These are phyloP conservation scores for Amoeboaphelidium protococcarum DNA, from an alignment of 371 early-diverging fungal species.

Conservation along the genomic window DNA sequence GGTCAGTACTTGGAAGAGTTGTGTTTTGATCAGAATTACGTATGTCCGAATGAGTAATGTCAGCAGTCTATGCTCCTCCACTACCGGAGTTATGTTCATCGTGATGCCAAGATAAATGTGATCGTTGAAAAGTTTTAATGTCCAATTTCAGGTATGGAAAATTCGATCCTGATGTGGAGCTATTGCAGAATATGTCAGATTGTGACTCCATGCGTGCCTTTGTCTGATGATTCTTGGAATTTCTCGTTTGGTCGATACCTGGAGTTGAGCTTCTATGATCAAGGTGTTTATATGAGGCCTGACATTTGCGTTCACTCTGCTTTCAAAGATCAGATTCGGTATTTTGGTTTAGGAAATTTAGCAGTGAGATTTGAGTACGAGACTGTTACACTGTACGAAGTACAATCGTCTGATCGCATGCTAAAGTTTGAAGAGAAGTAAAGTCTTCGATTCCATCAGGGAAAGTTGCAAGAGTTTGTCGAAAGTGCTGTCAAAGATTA, in stretches of 20 bases:
- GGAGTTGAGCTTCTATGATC: slow-evolving; percentile 52
- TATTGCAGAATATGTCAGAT: slow-evolving; percentile 40
- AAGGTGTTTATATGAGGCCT: slow-evolving; percentile 32
- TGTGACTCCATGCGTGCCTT: slow-evolving; percentile 36
- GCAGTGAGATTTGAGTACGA: slow-evolving; percentile 46
- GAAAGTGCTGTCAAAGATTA: too few relatives aligned
- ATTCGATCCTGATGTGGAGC: slow-evolving; percentile 56
- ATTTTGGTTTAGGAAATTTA: slow-evolving; percentile 38
- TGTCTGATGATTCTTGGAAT: slow-evolving; percentile 63
- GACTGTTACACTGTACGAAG: slow-evolving; percentile 40
- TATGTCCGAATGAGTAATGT: slow-evolving; percentile 41
- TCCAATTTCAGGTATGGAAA: slow-evolving; percentile 35
- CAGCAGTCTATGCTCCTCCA: slow-evolving; percentile 39
- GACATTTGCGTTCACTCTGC: slow-evolving; percentile 53
- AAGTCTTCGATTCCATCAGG: too few relatives aligned
- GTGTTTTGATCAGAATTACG: slow-evolving; percentile 28
- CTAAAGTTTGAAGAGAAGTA: too few relatives aligned
- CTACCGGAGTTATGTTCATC: slow-evolving; percentile 54
- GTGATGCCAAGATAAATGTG: slow-evolving; percentile 40
- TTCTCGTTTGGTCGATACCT: slow-evolving; percentile 86
- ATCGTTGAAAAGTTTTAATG: slow-evolving; percentile 34
- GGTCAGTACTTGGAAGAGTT: slow-evolving; percentile 62
- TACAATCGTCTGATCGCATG: too few relatives aligned
- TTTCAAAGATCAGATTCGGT: slow-evolving; percentile 42
- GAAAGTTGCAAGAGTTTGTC: too few relatives aligned